Percentiles rank a stretch among this genome's conserved stretches.
Conservation (phyloP, 495 filamentous ascomycete genomes). For the Penicillium verhagenii region DNA sequence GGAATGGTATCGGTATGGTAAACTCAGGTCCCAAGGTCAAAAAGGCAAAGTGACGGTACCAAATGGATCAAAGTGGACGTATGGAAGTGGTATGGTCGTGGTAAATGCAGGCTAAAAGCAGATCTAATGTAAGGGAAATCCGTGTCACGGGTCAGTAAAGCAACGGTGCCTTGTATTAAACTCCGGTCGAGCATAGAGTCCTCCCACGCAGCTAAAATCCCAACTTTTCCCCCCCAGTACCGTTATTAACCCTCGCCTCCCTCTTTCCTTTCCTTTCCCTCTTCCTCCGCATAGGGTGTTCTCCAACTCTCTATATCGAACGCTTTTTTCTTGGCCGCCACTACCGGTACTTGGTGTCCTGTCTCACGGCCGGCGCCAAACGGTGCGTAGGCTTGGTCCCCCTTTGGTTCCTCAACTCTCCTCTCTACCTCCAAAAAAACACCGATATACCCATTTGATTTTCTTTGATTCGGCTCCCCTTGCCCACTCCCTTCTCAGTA, state of each 20-base stretch:
- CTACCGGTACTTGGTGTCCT: constrained; percentile 57
- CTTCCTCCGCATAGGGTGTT: constrained; percentile 27
- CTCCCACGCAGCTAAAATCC: constrained; percentile 28
- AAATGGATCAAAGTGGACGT: background rate
- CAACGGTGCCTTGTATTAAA: constrained; percentile 13
- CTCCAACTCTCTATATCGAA: constrained; percentile 35
- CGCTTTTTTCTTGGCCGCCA: constrained; percentile 52
- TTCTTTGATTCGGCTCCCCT: constrained; percentile 18
- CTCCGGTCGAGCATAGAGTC: constrained; percentile 13
- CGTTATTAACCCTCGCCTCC: constrained; percentile 29
- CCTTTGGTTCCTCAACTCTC: constrained; percentile 25
- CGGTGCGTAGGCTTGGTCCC: constrained; percentile 56
- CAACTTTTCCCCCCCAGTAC: constrained; percentile 9
- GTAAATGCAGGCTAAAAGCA: background rate
- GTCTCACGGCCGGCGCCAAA: constrained; percentile 57
- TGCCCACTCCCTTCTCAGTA: constrained; percentile 21
- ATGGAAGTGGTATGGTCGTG: background rate
- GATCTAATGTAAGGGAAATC: background rate
- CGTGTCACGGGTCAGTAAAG: background rate
- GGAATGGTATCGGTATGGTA: background rate
- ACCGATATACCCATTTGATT: constrained; percentile 21
- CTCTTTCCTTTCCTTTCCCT: constrained; percentile 13
- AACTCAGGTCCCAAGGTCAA: background rate
- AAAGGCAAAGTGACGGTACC: background rate
- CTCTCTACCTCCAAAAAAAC: constrained; percentile 9